phyloP scores from a whole-genome alignment of 306 rosid genomes.

The Arachis stenosperma region DNA sequence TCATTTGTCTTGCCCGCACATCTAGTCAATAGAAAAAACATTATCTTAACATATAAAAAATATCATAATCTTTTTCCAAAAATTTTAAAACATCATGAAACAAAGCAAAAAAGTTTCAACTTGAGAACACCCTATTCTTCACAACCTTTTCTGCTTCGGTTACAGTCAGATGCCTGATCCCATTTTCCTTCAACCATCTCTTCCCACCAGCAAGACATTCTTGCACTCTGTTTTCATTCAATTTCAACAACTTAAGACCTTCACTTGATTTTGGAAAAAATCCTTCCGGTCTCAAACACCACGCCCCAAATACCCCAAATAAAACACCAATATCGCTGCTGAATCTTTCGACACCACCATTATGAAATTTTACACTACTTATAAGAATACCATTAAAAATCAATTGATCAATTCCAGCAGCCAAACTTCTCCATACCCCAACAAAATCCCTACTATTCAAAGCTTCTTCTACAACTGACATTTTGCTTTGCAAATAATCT shows the following conservation, averaged over 20 bases:
- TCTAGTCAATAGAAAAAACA: no score
- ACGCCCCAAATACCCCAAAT: slow-evolving; percentile 78
- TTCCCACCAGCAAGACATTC: slow-evolving; percentile 58
- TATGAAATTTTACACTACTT: slow-evolving; percentile 65
- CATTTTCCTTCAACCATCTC: slow-evolving; percentile 71
- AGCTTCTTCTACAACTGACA: slow-evolving; percentile 60
- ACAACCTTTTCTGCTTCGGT: slow-evolving; percentile 69
- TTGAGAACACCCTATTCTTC: slow-evolving; percentile 61
- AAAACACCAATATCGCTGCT: slow-evolving; percentile 68
- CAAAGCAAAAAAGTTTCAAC: slow-evolving; percentile 46
- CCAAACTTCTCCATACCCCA: slow-evolving; percentile 88
- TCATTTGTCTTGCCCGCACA: no score
- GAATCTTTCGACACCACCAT: slow-evolving; percentile 74
- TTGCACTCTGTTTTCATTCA: slow-evolving; percentile 57
- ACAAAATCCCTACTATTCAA: slow-evolving; percentile 75
- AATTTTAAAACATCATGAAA: neutral
- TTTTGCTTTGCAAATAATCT: slow-evolving; percentile 75
- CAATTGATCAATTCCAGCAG: slow-evolving; percentile 69
- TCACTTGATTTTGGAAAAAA: slow-evolving; percentile 78
- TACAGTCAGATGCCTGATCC: slow-evolving; percentile 58
- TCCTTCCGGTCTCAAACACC: slow-evolving; percentile 92
- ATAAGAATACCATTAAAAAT: slow-evolving; percentile 60
- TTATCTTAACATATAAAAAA: no score
- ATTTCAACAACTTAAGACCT: slow-evolving; percentile 74
- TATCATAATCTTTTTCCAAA: no score